Base-by-base conservation (phyloP, 768 basidiomycete genomes). In the Podaxis sp. region DNA sequence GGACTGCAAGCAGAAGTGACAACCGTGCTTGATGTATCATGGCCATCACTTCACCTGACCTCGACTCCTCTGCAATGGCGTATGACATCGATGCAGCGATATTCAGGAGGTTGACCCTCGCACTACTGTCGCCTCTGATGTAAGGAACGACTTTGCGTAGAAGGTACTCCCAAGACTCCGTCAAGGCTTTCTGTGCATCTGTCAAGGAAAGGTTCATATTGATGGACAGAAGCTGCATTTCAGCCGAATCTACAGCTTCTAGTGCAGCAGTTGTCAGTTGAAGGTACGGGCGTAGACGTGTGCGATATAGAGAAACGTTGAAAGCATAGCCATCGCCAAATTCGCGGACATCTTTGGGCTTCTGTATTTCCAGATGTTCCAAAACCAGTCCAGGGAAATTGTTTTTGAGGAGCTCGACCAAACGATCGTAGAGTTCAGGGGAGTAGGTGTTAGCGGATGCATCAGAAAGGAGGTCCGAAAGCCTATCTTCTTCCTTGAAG, bases 151-250 rank as follows among this genome's bases (percentile, higher is more conserved):
- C 77, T 68, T 87, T 85, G 46, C 85, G 82, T 48, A 95, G 78
- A 49, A 96, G 73, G 50, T 81, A 79, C 56, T 88, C 86, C 93
- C 93, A 96, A 3, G 93, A 84, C 61, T 91, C 86, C 0, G 89
- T 84, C 50, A 94, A 79, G 1, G 85, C 77, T 2, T 84, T 84
- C 72, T 96, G 91, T 0, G 91, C 82, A 67, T 96, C 90, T 22
- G 91, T 80, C 41, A 97, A 77, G 1, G 94, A 95, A 53, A 95
- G 82, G 70, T 96, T 95, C 66, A 95, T 82, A 73, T 97, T 97
- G 72, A 96, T 86, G 1, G 88, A 86, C 53, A 84, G 78, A 2
- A 94, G 75, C 37, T 82, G 80, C 54, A 81, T 84, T 66, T 90
- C 84, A 13, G 86, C 76, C 4, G 75, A 75, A 11, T 85, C 81